Evolutionary conservation across 768 basidiomycete genomes (phyloP).

Genomic region (Suillus plorans): DNA sequence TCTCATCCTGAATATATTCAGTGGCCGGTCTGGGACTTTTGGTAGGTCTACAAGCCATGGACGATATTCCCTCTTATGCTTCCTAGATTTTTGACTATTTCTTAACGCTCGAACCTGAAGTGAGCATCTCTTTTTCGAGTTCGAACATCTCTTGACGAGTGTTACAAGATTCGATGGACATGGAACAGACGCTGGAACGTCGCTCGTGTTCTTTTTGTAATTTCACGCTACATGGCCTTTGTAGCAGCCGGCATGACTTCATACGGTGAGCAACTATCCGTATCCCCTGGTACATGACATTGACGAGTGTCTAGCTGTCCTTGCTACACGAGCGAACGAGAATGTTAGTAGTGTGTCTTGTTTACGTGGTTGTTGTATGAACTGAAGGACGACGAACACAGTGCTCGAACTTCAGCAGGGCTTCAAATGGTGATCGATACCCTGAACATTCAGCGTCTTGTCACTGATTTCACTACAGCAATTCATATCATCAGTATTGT

Average conservation of each 20-base stretch:
- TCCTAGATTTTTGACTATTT: background rate
- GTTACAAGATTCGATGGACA: conserved; percentile 1
- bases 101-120: background rate
- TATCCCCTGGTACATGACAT: background rate
- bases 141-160: background rate
- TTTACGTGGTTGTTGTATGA: background rate
- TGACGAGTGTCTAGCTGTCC: background rate
- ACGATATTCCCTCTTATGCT: background rate
- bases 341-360: background rate
- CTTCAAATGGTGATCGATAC: conserved; percentile 1
- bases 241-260: conserved; percentile 8
- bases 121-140: background rate
- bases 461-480: background rate
- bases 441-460: background rate
- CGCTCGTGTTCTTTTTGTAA: conserved; percentile 1
- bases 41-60: background rate
- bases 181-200: conserved; percentile 5
- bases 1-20: background rate
- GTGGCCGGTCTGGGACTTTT: background rate
- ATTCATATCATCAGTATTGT: conserved; percentile 3
- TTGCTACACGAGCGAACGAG: background rate
- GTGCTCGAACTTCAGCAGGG: background rate
- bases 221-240: conserved; percentile 10
- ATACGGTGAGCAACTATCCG: conserved; percentile 1
- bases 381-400: background rate